phyloP scores from a whole-genome alignment of 2,329 filamentous ascomycete genomes.

The Colletotrichum filicis region DNA sequence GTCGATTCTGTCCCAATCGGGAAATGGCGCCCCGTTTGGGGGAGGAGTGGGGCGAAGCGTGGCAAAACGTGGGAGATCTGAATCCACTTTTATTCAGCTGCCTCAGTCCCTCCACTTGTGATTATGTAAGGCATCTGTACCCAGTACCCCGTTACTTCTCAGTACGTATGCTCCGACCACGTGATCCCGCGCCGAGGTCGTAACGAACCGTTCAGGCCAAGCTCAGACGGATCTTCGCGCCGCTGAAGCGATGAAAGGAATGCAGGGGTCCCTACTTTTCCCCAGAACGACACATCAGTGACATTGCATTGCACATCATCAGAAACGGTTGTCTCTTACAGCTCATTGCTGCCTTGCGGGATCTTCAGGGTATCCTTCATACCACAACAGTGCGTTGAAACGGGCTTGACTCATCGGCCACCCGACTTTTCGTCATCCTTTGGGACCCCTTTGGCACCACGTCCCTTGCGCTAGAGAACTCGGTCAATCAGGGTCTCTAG shows the following conservation, averaged over 20 bases:
- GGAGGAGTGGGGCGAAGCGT: background rate
- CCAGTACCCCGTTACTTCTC: no score
- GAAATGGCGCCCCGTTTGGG: background rate
- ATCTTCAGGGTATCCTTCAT: background rate
- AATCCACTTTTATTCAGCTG: background rate
- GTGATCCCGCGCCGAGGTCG: slow-evolving; percentile 4
- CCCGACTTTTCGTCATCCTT: slow-evolving; percentile 13
- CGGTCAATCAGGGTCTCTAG: slow-evolving; percentile 18
- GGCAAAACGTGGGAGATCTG: background rate
- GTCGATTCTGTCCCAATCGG: background rate
- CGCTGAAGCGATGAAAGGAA: slow-evolving; percentile 5
- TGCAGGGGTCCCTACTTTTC: slow-evolving; percentile 5
- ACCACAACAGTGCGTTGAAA: background rate
- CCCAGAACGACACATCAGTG: background rate
- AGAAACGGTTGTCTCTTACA: background rate
- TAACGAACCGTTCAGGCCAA: background rate
- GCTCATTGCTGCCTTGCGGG: background rate
- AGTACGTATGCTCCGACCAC: background rate
- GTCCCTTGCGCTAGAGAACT: background rate
- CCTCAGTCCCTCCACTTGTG: background rate
- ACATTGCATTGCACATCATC: background rate
- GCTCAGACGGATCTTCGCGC: slow-evolving; percentile 16
- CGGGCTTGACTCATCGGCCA: slow-evolving; percentile 17
- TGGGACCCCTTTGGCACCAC: background rate
- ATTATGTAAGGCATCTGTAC: background rate